Percentiles rank a stretch among this genome's conserved stretches.
phyloP scores from a whole-genome alignment of 139 green algal genomes.

The Chlamydomonas eustigma region DNA sequence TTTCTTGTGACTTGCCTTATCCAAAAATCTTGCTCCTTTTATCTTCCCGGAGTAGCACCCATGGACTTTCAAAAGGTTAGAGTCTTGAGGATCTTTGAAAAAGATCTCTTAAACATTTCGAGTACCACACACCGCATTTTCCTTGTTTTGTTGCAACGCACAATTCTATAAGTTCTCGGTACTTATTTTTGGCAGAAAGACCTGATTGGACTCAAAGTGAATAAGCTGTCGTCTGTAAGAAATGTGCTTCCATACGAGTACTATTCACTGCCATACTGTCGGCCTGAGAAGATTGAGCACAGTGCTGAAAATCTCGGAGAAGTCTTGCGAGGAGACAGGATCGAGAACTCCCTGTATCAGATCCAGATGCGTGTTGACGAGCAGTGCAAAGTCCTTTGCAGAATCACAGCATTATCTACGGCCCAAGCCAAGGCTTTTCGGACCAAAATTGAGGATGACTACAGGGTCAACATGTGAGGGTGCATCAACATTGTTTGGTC shows the following conservation, averaged over 20 bases:
- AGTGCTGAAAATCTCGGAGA: conserved; percentile 95
- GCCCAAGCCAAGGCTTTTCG: conserved; percentile 77
- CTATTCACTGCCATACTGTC: conserved; percentile 96
- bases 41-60: conserved; percentile 90
- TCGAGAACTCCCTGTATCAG: conserved; percentile 95
- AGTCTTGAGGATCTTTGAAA: not conserved
- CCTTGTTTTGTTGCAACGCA: not conserved
- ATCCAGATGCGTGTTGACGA: conserved; percentile 86
- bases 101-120: not conserved
- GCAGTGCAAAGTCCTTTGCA: conserved; percentile 94
- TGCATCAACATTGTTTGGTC: too few relatives aligned
- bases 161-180: too few relatives aligned
- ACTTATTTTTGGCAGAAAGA: conserved; percentile 56
- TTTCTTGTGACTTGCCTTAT: not conserved
- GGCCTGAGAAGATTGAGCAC: conserved; percentile 82
- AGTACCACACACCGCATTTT: not conserved
- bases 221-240: conserved; percentile 92
- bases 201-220: conserved; percentile 85
- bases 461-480: conserved; percentile 95
- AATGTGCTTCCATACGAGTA: conserved; percentile 96
- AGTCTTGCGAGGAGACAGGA: conserved; percentile 94
- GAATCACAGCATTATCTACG: conserved; percentile 67
- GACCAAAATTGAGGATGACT: conserved; percentile 89
- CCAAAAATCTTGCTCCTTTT: conserved; percentile 64
- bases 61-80: conserved; percentile 76